Conservation (phyloP, 2,329 filamentous ascomycete genomes). For the Hyphodiscus sp. region DNA sequence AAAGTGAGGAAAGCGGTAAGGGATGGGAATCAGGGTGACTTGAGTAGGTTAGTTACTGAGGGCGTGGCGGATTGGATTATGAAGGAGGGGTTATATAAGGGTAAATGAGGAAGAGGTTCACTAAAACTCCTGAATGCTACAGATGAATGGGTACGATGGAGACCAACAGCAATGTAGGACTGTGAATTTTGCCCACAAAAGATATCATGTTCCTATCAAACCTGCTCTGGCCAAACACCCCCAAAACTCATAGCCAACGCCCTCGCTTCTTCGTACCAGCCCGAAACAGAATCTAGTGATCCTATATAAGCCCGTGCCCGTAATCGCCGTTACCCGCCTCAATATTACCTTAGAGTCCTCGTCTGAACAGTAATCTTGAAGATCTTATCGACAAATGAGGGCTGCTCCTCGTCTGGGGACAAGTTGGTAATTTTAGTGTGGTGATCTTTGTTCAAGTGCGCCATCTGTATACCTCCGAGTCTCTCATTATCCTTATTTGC, state of each 20-base stretch:
- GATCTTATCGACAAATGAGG: not conserved
- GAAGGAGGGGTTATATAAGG: constrained; percentile 47
- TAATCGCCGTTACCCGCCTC: too few relatives aligned
- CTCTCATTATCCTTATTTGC: not conserved
- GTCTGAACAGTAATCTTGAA: not conserved
- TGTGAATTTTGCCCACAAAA: not conserved
- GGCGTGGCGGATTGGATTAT: constrained; percentile 54
- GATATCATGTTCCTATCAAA: not conserved
- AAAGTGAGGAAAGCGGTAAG: constrained; percentile 53
- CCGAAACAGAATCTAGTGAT: not conserved
- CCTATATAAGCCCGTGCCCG: not conserved
- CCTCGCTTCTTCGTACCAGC: not conserved
- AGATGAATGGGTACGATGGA: not conserved
- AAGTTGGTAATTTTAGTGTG: not conserved
- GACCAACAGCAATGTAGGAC: not conserved
- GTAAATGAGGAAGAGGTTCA: constrained; percentile 16
- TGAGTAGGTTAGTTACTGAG: constrained; percentile 49
- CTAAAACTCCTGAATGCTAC: not conserved
- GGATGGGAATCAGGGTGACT: constrained; percentile 37
- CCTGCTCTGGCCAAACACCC: not conserved
- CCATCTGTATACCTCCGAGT: not conserved
- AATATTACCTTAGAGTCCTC: not conserved
- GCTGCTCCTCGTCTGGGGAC: not conserved
- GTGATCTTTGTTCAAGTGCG: not conserved
- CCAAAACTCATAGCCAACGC: not conserved